These are phyloP conservation scores for Physcomitrellopsis africana DNA, from an alignment of 225 moss, liverwort and hornwort genomes.

Conservation along the genomic window DNA sequence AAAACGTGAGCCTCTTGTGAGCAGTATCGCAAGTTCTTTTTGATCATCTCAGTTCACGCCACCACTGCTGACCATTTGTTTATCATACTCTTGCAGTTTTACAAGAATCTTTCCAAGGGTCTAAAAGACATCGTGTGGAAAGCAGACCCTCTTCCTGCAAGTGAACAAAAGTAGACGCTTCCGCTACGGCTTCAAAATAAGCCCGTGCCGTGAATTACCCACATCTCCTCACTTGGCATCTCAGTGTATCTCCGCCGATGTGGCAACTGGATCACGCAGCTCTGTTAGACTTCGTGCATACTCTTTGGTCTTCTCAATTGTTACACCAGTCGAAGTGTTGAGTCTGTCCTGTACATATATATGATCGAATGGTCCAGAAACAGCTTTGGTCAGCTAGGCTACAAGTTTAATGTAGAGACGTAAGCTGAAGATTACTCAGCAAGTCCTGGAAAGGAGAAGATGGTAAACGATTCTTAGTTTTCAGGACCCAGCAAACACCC, in stretches of 20 bases:
- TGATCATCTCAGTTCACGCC: background rate
- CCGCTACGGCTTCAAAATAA: constrained; percentile 35
- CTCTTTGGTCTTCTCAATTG: constrained; percentile 16
- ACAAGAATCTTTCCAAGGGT: constrained; percentile 56
- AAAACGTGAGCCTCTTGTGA: no score
- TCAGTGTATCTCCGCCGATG: background rate
- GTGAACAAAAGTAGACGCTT: constrained; percentile 35
- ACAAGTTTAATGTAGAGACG: background rate
- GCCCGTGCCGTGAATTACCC: constrained; percentile 39
- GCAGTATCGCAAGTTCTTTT: background rate
- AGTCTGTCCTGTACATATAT: constrained; percentile 30
- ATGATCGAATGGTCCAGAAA: constrained; percentile 25
- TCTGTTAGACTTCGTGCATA: constrained; percentile 16
- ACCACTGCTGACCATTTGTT: background rate
- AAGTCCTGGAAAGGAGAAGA: constrained; percentile 18
- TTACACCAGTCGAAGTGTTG: constrained; percentile 10
- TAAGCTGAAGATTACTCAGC: background rate
- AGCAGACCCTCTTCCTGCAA: constrained; percentile 39
- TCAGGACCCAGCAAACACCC: background rate
- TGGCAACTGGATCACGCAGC: constrained; percentile 13
- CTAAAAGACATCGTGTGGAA: constrained; percentile 64
- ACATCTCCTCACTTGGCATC: constrained; percentile 10
- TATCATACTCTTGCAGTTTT: constrained; percentile 46
- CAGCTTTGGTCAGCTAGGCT: background rate
- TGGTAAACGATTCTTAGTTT: background rate